Base-by-base conservation (phyloP, 108 stramenopile species). In the Cyclotella distinguenda region DNA sequence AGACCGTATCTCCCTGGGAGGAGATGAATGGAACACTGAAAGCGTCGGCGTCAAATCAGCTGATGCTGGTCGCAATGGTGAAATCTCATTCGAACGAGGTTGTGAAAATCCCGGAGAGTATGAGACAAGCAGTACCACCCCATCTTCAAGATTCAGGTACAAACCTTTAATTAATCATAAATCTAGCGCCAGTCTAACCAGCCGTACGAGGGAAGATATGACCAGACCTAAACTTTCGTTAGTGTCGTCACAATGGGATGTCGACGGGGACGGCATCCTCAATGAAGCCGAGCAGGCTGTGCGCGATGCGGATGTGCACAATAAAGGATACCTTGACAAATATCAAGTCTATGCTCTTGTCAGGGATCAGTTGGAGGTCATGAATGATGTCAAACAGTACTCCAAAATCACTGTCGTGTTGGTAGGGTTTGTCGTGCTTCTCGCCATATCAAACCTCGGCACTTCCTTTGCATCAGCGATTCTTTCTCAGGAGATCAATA, bases 291-390 rank as follows among this genome's bases (percentile, higher is more conserved):
- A 68, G 49, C 58, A 50, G 46, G 28, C 40, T 34, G 49, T 68
- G 58, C 31, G 67, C 0, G 67, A 68, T 28, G 13, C 36, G 23
- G 67, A 68, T 26, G 4, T 26, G 1, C 46, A 58, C 5, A 25
- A 25, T 15, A 38, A 38, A 18, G 67, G 67, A 34, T 30, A 68
- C 26, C 40, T 68, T 15, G 49, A 9, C 31, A 59, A 46, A 19
- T 44, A 59, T 10, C 36, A 58, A 19, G 58, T 68, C 3, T 68
- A 68, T 38, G 19, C 19, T 25, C 49, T 68, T 28, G 47, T 68
- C 39, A 16, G 49, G 18, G 34, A 49, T 4, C 57, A 59, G 35
- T 7, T 57, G 1, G 15, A 50, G 4, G 19, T 10, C 21, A 26
- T 48, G 58, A 27, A 48, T 15, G 46, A 68, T 19, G 25, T 62